Evolutionary conservation across 2,329 filamentous ascomycete species (phyloP), one percentile per base, ranked within the genome.

Genomic region (Pestalotiopsis sp.): DNA sequence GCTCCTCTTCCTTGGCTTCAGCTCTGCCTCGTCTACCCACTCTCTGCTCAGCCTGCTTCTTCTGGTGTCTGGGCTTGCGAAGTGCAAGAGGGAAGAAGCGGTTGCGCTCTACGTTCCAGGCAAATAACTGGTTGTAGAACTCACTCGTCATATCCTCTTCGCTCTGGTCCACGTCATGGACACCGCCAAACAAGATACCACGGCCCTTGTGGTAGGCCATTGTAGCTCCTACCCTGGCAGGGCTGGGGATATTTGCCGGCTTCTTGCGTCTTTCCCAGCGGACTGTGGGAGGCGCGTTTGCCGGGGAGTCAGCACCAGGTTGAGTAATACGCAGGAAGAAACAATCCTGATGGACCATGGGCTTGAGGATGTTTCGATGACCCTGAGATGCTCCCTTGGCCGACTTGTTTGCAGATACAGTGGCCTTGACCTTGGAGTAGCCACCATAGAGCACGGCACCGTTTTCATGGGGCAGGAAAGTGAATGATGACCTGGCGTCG

Each of bases 91-190:
- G 93, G 84, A 98, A 98, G 83, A 97, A 98, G 9, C 96, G 88
- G 78, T 99, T 99, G 69, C 95, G 89, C 76, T 98, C 96, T 71
- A 97, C 90, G 77, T 97, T 98, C 94, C 95, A 98, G 4, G 95
- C 93, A 76, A 93, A 97, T 27, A 98, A 82, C 68, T 91, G 89
- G 75, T 98, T 95, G 84, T 98, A 99, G 81, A 99, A 99, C 79
- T 98, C 95, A 77, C 94, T 97, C 67, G 99, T 95, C 73, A 99
- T 97, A 3, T 93, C 94, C 79, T 99, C 96, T 78, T 97, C 95
- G 72, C 89, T 95, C 78, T 95, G 89, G 79, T 97, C 94, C 0
- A 97, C 92, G 74, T 97, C 95, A 75, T 98, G 94, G 4, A 99
- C 96, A 66, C 96, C 96, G 59, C 96, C 96, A 78, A 98, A 98